A percentile compares a stretch with the other conserved stretches of the same genome.
These are phyloP conservation scores for Cruciata laevipes DNA, from an alignment of 257 asterid genomes.

Conservation along the genomic window DNA sequence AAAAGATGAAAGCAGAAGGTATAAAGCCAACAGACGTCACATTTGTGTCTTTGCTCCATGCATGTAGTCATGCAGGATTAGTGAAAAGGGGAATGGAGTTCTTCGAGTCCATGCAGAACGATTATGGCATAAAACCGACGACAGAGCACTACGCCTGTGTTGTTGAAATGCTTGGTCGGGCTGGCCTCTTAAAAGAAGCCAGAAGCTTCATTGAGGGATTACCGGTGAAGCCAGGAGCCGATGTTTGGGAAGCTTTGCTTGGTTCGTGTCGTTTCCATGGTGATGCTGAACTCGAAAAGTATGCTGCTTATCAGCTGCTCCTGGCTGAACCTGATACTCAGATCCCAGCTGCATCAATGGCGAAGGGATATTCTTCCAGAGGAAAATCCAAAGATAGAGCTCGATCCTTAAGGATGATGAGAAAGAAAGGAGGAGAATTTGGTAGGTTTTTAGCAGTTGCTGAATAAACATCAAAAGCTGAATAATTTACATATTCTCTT, in stretches of 20 bases:
- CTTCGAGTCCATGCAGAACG: slow-evolving; percentile 49
- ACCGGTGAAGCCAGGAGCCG: slow-evolving; percentile 45
- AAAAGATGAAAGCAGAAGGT: slow-evolving; percentile 44
- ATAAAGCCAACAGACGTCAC: slow-evolving; percentile 64
- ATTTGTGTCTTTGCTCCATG: slow-evolving; percentile 74
- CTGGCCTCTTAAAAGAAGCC: slow-evolving; percentile 69
- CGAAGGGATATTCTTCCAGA: slow-evolving; percentile 60
- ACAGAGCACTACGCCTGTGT: slow-evolving; percentile 79
- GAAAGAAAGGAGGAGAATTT: slow-evolving; percentile 45
- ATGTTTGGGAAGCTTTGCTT: slow-evolving; percentile 80
- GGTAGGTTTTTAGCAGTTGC: slow-evolving; percentile 67
- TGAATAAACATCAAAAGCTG: slow-evolving; percentile 51
- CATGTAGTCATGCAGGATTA: slow-evolving; percentile 72
- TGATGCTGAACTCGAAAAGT: slow-evolving; percentile 52
- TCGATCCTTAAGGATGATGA: slow-evolving; percentile 53
- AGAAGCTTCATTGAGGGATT: slow-evolving; percentile 48
- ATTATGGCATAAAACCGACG: slow-evolving; percentile 47
- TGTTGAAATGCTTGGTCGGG: slow-evolving; percentile 86
- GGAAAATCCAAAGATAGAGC: slow-evolving; percentile 86
- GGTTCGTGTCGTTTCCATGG: slow-evolving; percentile 63
- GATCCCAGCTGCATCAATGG: slow-evolving; percentile 54
- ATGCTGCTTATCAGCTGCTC: slow-evolving; percentile 62
- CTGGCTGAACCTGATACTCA: slow-evolving; percentile 46
- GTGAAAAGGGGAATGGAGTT: slow-evolving; percentile 64
- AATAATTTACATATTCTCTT: slow-evolving; percentile 22